Conservation (phyloP, 768 basidiomycete genomes). For the Tulasnella sp. region DNA sequence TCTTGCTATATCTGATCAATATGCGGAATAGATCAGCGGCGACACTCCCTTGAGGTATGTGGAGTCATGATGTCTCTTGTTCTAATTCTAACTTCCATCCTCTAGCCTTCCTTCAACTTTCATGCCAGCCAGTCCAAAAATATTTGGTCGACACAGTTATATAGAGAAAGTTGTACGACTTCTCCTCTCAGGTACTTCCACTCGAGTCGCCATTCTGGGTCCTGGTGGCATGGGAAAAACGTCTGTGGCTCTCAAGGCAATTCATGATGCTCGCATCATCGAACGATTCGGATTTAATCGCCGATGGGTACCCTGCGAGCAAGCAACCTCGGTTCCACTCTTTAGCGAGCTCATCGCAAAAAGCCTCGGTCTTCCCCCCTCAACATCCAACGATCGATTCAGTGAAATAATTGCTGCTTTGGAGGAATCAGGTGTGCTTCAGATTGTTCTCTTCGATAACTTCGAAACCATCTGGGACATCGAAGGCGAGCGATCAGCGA, state of each 20-base stretch:
- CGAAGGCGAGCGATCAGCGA: conserved; percentile 17
- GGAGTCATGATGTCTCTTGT: too few species aligned
- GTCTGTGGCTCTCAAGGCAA: conserved; percentile 26
- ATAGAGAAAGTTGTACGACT: not conserved
- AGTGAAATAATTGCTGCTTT: conserved; percentile 21
- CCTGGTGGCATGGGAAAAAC: conserved; percentile 33
- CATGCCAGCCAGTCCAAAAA: not conserved
- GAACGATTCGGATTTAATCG: conserved; percentile 21
- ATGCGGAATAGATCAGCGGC: too few species aligned
- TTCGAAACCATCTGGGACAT: conserved; percentile 32
- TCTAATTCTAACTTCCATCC: too few species aligned
- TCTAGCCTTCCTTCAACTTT: too few species aligned
- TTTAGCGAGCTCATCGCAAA: conserved; percentile 23
- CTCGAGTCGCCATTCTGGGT: conserved; percentile 20
- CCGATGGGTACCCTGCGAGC: conserved; percentile 29
- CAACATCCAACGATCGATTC: conserved; percentile 21
- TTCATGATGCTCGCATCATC: conserved; percentile 21
- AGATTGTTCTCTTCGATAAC: conserved; percentile 32
- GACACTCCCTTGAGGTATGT: too few species aligned
- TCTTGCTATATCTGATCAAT: too few species aligned
- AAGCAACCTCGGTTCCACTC: conserved; percentile 22
- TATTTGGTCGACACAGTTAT: not conserved
- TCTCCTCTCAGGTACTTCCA: not conserved
- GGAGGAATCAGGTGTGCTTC: too few species aligned
- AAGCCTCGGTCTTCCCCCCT: conserved; percentile 20